Evolutionary conservation across 2,329 filamentous ascomycete genomes (phyloP), one percentile per base, ranked within the genome.

Genomic region (Rutstroemia sp.): DNA sequence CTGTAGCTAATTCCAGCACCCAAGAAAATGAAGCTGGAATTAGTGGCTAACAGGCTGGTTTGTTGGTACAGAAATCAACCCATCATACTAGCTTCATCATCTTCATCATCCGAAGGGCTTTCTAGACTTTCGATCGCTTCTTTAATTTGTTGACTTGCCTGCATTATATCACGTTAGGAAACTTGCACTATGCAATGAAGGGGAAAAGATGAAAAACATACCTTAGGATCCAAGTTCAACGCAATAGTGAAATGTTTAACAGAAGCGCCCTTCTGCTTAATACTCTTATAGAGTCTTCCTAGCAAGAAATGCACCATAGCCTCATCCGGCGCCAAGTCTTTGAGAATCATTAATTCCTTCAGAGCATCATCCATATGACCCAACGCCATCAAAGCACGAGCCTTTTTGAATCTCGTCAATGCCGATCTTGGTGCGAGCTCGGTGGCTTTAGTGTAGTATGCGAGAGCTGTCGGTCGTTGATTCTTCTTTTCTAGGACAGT

Each of bases 221-320:
- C 92, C 85, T 97, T 97, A 30, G 92, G 94, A 76, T 99, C 94
- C 67, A 99, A 75, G 72, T 96, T 96, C 68, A 97, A 76, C 17
- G 94, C 94, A 70, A 92, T 92, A 6, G 94, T 99, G 70, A 95
- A 95, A 71, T 96, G 90, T 58, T 87, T 86, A 58, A 99, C 88
- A n/a, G 94, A 92, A 65, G 84, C 80, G 59, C 84, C 84, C 70
- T 84, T 88, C 66, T 89, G 82, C 64, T 83, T 84, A 66, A 89
- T 77, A 55, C 76, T 79, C 71, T 87, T 87, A 73, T 91, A 90
- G 60, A 91, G 79, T 69, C 89, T 89, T 19, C 92, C 95, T 41
- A 99, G 83, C 60, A 96, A 76, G 75, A 96, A 99, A 73, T 96
- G 94, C 39, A 99, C 92, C 66, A 92, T 95, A 4, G 92, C 89